These are phyloP conservation scores for Gracilaria domingensis DNA, from an alignment of 23 red algal species.

Conservation along the genomic window DNA sequence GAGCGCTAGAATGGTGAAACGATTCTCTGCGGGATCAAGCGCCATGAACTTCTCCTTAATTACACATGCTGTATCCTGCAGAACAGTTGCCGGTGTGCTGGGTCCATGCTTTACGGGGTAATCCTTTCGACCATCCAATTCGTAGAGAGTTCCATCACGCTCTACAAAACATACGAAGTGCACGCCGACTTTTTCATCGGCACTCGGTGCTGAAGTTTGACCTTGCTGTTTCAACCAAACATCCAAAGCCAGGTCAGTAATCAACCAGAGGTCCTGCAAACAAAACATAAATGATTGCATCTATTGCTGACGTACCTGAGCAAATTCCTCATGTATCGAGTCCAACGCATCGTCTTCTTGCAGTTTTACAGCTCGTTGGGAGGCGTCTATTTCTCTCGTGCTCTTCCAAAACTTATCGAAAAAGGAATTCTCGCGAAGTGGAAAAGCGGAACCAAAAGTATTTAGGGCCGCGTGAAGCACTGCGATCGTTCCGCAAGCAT, in stretches of 20 bases:
- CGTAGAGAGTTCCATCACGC: conserved; percentile 54
- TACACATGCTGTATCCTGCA: conserved; percentile 68
- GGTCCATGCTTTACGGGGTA: conserved; percentile 73
- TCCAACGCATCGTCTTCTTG: conserved; percentile 78
- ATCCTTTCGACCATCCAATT: conserved; percentile 90
- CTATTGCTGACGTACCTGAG: conserved; percentile 9
- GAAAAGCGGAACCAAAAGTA: conserved; percentile 29
- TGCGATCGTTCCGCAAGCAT: conserved; percentile 99
- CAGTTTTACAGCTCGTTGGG: conserved; percentile 72
- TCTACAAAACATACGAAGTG: conserved; percentile 92
- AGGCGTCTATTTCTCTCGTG: conserved; percentile 54
- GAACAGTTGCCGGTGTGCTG: conserved; percentile 33
- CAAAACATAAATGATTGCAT: background rate
- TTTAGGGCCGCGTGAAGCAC: conserved; percentile 91
- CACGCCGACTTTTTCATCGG: conserved; percentile 77
- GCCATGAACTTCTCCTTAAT: conserved; percentile 83
- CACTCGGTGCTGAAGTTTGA: conserved; percentile 79
- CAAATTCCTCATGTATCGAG: conserved; percentile 65
- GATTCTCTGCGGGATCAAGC: conserved; percentile 72
- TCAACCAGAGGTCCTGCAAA: background rate
- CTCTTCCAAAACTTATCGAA: conserved; percentile 64
- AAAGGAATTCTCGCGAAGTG: conserved; percentile 67
- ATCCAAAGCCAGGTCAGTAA: background rate
- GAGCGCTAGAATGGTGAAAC: conserved; percentile 92
- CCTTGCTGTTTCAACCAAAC: conserved; percentile 51